phyloP scores from a whole-genome alignment of 345 rosid genomes.

The Lepidium aucheri region DNA sequence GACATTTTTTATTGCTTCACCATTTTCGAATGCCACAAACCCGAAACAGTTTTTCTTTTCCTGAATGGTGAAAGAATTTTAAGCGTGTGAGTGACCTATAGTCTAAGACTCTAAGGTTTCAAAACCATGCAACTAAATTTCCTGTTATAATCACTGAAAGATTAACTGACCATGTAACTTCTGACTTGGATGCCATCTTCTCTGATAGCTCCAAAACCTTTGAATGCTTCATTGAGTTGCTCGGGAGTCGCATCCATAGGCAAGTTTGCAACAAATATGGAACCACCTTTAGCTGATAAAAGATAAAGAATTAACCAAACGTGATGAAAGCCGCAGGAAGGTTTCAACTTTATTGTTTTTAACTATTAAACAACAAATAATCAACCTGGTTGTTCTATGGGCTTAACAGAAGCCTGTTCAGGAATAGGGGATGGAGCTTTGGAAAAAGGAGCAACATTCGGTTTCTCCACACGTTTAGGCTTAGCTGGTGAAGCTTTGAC shows the following conservation, averaged over 20 bases:
- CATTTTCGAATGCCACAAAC: slow-evolving; percentile 67
- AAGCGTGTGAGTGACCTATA: slow-evolving; percentile 20
- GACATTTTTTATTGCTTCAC: slow-evolving; percentile 46
- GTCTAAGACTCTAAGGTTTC: not conserved
- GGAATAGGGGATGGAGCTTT: not conserved
- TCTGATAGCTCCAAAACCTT: slow-evolving; percentile 19
- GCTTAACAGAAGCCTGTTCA: not conserved
- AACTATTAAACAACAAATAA: not conserved
- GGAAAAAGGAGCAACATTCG: not conserved
- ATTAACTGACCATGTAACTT: slow-evolving; percentile 15
- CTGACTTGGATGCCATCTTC: slow-evolving; percentile 25
- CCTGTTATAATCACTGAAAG: not conserved
- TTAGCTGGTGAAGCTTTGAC: slow-evolving; percentile 9
- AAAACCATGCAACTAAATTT: not conserved
- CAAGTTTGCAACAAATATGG: slow-evolving; percentile 26
- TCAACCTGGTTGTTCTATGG: not conserved
- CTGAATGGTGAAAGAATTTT: slow-evolving; percentile 2
- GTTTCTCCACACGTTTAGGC: slow-evolving; percentile 11
- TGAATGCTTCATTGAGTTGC: slow-evolving; percentile 20
- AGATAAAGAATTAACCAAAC: not conserved
- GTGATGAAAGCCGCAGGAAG: not conserved
- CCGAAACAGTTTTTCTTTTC: slow-evolving; percentile 44
- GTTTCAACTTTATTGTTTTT: not conserved
- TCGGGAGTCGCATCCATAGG: slow-evolving; percentile 16
- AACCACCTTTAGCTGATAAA: not conserved